Evolutionary conservation across 78 protist genomes (phyloP).

Genomic region (Creolimax fragrantissima): DNA sequence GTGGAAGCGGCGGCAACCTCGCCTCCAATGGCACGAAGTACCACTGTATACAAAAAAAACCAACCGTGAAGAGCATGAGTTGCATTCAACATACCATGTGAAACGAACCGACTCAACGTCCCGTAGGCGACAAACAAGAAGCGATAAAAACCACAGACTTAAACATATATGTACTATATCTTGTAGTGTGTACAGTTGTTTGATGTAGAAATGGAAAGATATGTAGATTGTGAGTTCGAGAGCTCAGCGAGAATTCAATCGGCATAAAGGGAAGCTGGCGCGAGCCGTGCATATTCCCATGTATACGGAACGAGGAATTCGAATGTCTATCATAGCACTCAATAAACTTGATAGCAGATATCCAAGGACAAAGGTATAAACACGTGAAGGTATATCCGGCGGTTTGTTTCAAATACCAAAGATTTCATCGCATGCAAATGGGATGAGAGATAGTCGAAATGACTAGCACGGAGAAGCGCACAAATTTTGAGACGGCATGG

Average conservation of each 20-base stretch:
- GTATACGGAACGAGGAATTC: not conserved
- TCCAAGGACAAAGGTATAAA: too few species aligned
- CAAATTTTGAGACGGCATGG: too few species aligned
- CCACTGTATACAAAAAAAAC: conserved; percentile 32
- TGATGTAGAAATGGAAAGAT: too few species aligned
- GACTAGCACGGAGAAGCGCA: too few species aligned
- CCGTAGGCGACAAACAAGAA: not conserved
- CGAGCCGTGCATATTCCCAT: not conserved
- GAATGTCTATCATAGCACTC: not conserved
- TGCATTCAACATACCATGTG: not conserved
- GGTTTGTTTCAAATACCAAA: too few species aligned
- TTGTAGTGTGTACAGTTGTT: not conserved
- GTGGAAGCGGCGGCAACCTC: conserved; percentile 86
- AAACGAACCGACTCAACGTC: not conserved
- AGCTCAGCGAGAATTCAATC: not conserved
- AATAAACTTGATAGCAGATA: too few species aligned
- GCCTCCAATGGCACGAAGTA: conserved; percentile 91
- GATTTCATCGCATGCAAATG: too few species aligned
- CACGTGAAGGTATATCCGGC: too few species aligned
- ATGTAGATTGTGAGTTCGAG: not conserved
- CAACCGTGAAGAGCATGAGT: not conserved
- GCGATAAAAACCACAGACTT: too few species aligned
- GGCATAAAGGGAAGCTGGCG: not conserved
- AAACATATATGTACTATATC: not conserved
- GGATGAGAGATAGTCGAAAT: too few species aligned